These are phyloP conservation scores for Marsdenia floribunda DNA, from an alignment of 257 asterid genomes.

Conservation along the genomic window DNA sequence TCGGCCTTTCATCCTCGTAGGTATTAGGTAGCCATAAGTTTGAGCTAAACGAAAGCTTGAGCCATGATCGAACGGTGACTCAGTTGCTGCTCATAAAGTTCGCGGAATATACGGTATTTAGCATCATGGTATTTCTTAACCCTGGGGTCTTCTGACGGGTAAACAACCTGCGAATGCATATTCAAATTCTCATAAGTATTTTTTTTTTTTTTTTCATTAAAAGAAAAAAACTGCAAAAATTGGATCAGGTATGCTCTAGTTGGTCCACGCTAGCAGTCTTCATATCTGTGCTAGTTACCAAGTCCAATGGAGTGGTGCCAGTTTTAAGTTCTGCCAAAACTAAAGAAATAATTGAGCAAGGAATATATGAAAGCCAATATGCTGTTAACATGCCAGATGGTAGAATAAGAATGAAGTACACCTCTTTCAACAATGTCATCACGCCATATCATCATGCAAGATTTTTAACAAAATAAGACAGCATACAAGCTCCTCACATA, in stretches of 20 bases:
- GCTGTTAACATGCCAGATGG: neutral
- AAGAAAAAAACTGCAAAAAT: neutral
- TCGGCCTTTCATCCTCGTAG: neutral
- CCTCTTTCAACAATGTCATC: neutral
- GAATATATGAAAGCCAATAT: neutral
- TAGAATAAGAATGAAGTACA: neutral
- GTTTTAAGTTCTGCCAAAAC: neutral
- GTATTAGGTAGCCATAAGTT: neutral
- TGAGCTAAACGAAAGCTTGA: slow-evolving; percentile 54
- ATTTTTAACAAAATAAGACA: neutral
- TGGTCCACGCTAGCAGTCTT: neutral
- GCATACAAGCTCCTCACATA: neutral
- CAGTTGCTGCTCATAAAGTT: slow-evolving; percentile 80
- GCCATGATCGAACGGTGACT: slow-evolving; percentile 68
- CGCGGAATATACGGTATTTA: slow-evolving; percentile 64
- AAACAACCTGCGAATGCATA: slow-evolving; percentile 44
- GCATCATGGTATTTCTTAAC: slow-evolving; percentile 81
- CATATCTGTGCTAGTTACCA: no score
- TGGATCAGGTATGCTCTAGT: neutral
- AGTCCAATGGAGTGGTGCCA: neutral
- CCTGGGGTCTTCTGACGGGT: slow-evolving; percentile 68
- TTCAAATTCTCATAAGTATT: neutral
- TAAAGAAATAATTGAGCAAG: neutral
- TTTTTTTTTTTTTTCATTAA: no score
- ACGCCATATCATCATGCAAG: neutral